Conservation (phyloP, 805 yeast genomes). For the Tetrapisispora pingtungensis region DNA sequence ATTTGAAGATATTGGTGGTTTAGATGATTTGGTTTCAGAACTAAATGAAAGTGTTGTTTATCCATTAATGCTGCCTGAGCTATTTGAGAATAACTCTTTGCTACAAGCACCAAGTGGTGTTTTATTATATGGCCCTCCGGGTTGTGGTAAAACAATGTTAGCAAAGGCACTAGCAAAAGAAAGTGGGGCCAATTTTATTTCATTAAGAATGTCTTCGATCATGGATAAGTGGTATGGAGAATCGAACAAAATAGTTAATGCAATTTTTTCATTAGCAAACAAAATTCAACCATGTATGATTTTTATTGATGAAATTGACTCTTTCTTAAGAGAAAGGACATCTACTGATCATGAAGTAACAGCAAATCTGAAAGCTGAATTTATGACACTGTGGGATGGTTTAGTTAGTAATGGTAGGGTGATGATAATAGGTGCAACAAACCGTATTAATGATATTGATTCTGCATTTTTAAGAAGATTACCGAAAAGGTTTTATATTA, state of each 20-base stretch:
- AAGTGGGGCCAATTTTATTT: conserved; percentile 83
- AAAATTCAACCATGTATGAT: conserved; percentile 91
- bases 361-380: conserved; percentile 88
- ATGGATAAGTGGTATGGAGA: conserved; percentile 99
- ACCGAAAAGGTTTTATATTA: conserved; percentile 80
- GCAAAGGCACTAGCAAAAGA: conserved; percentile 92
- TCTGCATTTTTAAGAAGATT: conserved; percentile 84
- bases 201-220: conserved; percentile 83
- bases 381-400: conserved; percentile 98
- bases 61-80: conserved; percentile 70
- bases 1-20: conserved; percentile 82
- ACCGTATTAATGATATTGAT: conserved; percentile 85
- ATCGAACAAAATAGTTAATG: conserved; percentile 86
- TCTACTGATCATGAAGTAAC: conserved; percentile 91
- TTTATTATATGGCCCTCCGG: conserved; percentile 88
- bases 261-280: conserved; percentile 78
- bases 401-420: conserved; percentile 66
- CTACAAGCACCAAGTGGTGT: conserved; percentile 93
- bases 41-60: conserved; percentile 79
- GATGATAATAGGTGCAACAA: conserved; percentile 89
- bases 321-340: conserved; percentile 78
- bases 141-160: conserved; percentile 95
- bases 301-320: conserved; percentile 93
- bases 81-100: conserved; percentile 62
- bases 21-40: conserved; percentile 73